Base-by-base conservation (phyloP, 163 green algal genomes). In the Trebouxia gelatinosa region DNA sequence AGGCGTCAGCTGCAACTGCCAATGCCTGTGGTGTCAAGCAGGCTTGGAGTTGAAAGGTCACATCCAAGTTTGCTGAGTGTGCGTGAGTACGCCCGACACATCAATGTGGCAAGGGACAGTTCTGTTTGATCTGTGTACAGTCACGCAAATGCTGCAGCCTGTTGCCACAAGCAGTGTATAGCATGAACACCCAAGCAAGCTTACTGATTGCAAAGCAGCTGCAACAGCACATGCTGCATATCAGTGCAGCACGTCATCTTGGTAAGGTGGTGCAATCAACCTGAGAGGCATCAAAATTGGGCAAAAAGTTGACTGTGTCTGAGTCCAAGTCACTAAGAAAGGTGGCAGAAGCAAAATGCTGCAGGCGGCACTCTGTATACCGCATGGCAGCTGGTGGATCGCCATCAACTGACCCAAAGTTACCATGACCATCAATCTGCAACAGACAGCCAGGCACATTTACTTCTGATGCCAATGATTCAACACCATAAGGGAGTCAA, bases 391-490 rank as follows among this genome's bases (percentile, higher is more conserved):
- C 95, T 23, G 95, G 74, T 2, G 94, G 94, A 85, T 99, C 95
- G 71, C 92, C 87, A 84, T 99, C 95, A 48, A 98, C 74, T 0
- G 89, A 96, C 1, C 96, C 96, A 87, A 99, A 99, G 85, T 99
- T 99, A 65, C 96, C 96, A 84, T 99, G 96, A n/a, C 96, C 96
- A 29, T 93, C 78, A 0, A 98, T 81, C 84, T 97, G 84, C 46
- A 76, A 26, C 46, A 2, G 21, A n/a, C n/a, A n/a, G n/a, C n/a
- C n/a, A n/a, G n/a, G n/a, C n/a, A n/a, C n/a, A n/a, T n/a, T n/a
- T n/a, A n/a, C n/a, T n/a, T n/a, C n/a, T n/a, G n/a, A n/a, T n/a
- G n/a, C n/a, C n/a, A n/a, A n/a, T n/a, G n/a, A n/a, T n/a, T n/a
- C n/a, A n/a, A n/a, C n/a, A n/a, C n/a, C n/a, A n/a, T n/a, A n/a